Evolutionary conservation across 176 grass and related monocot species (phyloP), one percentile per base, ranked within the genome.

Genomic region (Canna indica): DNA sequence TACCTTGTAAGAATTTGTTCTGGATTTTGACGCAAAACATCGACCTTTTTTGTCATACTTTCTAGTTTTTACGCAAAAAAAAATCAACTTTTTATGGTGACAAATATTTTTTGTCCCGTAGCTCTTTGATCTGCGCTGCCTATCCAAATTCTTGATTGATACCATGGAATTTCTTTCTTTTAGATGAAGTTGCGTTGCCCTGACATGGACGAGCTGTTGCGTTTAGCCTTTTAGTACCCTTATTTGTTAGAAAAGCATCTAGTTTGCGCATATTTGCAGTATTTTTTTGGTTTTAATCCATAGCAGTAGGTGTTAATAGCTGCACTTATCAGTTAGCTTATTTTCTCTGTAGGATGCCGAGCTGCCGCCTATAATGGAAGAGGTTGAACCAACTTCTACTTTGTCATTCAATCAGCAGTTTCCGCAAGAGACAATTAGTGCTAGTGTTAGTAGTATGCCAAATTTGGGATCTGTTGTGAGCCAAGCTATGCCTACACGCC

Each of bases 291-390:
- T 20, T 8, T 11, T 32, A 16, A 27, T 61, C 7, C 34, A n/a
- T n/a, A 73, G 12, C 7, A 3, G 5, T 11, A 47, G 31, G 17
- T 29, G 25, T 62, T 60, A 46, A 22, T 24, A 20, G 2, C 18
- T 45, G 30, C n/a, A n/a, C n/a, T 33, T 64, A 34, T 17, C 7
- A 10, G 1, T 35, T 25, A 6, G 5, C 17, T 27, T 24, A 5
- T 45, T 8, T 32, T 50, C 7, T 35, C 25, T 32, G 17, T 58
- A 77, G 75, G 75, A 77, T 77, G 64, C 50, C 0, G 75, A 77
- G n/a, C 48, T 77, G 33, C 65, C 64, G 8, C 75, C 75, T 0
- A 77, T 77, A 4, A 68, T 77, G 47, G 75, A 77, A 45, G 35
- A 59, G n/a, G 64, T 38, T 14, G 35, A 77, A 18, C 26, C 36